A percentile compares a stretch with the other conserved stretches of the same genome.
phyloP scores from a whole-genome alignment of 2,329 filamentous ascomycete species.

The Ophiostoma himal-ulmi region DNA sequence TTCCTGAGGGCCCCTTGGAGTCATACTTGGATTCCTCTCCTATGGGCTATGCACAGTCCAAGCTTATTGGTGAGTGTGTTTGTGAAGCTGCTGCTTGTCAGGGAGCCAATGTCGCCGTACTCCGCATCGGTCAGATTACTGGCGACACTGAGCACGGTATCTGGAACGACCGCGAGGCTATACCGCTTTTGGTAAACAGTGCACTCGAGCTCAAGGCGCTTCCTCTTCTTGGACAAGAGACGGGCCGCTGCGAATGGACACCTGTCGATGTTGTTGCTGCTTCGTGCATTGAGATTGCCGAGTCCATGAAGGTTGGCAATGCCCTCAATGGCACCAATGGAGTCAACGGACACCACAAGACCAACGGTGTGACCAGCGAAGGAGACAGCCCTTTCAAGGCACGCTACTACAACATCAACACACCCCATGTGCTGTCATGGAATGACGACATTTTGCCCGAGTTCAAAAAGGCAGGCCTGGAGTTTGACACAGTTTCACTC shows the following conservation, averaged over 20 bases:
- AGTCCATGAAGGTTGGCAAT: conserved; percentile 11
- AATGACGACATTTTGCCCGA: conserved; percentile 45
- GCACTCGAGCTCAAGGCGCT: conserved; percentile 41
- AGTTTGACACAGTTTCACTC: conserved; percentile 43
- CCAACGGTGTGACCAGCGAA: neutral
- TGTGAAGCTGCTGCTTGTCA: conserved; percentile 21
- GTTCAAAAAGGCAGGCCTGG: conserved; percentile 39
- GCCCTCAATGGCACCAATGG: neutral
- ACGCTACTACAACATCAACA: conserved; percentile 45
- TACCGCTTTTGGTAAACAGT: conserved; percentile 46
- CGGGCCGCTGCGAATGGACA: conserved; percentile 37
- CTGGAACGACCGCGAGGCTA: conserved; percentile 49
- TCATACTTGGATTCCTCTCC: conserved; percentile 4
- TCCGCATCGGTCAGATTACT: conserved; percentile 48
- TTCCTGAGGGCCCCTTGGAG: conserved; percentile 19
- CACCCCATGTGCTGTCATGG: conserved; percentile 46
- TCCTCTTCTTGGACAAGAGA: conserved; percentile 40
- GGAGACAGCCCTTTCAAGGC: conserved; percentile 22
- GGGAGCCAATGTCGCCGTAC: conserved; percentile 30
- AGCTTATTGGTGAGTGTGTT: conserved; percentile 23
- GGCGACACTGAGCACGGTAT: conserved; percentile 42
- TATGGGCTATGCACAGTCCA: conserved; percentile 24
- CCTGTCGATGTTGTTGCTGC: conserved; percentile 43
- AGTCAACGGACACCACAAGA: conserved; percentile 25
- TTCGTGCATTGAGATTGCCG: conserved; percentile 36